A percentile compares a stretch with the other conserved stretches of the same genome.
These are phyloP conservation scores for Microstroma glucosiphilum DNA, from an alignment of 1,284 basidiomycete genomes.

Conservation along the genomic window DNA sequence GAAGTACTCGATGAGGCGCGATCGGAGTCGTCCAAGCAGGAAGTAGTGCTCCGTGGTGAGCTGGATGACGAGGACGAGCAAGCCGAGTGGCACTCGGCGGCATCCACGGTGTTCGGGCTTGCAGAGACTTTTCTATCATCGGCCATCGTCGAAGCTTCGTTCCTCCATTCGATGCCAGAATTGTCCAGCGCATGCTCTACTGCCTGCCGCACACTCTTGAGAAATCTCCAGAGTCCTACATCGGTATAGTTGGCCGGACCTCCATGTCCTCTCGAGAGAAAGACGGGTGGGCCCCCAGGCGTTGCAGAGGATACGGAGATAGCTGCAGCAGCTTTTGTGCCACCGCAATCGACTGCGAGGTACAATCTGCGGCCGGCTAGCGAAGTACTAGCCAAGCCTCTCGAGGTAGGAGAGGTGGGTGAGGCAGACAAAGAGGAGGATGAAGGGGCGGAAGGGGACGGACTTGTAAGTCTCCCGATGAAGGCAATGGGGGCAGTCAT, in stretches of 20 bases:
- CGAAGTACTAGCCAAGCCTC: background rate
- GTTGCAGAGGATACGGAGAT: slow-evolving; percentile 12
- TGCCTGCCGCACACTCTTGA: slow-evolving; percentile 14
- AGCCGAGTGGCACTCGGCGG: slow-evolving; percentile 1
- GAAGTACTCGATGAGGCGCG: background rate
- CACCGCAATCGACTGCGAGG: slow-evolving; percentile 34
- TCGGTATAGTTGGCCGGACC: slow-evolving; percentile 27
- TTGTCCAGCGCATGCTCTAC: slow-evolving; percentile 15
- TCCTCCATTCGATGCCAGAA: background rate
- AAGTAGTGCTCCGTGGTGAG: background rate
- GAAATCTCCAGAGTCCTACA: slow-evolving; percentile 15
- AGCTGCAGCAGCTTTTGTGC: slow-evolving; percentile 25
- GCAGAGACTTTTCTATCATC: background rate
- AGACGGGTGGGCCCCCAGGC: background rate
- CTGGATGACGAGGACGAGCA: background rate
- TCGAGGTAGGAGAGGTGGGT: background rate
- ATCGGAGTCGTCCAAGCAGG: background rate
- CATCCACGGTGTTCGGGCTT: too few relatives aligned
- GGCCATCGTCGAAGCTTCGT: background rate
- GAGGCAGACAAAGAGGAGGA: background rate
- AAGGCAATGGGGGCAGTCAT: too few relatives aligned
- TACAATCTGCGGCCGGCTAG: slow-evolving; percentile 15
- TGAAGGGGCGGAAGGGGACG: too few relatives aligned
- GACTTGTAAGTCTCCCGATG: too few relatives aligned
- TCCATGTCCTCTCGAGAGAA: slow-evolving; percentile 17